Conservation (phyloP, 1,139 yeast species). For the Zygosaccharomyces sapae region DNA sequence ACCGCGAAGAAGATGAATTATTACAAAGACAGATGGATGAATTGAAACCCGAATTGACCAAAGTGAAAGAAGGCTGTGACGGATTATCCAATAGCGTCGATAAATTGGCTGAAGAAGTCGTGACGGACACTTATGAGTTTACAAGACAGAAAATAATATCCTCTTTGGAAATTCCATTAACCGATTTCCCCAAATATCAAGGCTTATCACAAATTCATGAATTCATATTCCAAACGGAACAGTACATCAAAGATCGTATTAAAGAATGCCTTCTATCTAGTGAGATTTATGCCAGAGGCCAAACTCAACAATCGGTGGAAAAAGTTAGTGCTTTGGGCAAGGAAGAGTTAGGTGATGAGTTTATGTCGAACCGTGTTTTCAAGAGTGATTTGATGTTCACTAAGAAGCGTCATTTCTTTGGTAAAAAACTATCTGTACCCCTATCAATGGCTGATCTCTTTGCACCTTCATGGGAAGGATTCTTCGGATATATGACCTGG, state of each 20-base stretch:
- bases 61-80: constrained; percentile 49
- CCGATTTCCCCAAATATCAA: constrained; percentile 52
- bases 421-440: constrained; percentile 55
- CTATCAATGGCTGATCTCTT: constrained; percentile 67
- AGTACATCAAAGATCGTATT: constrained; percentile 60
- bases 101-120: constrained; percentile 55
- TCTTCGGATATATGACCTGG: constrained; percentile 37
- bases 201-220: constrained; percentile 66
- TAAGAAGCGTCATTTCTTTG: constrained; percentile 59
- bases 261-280: constrained; percentile 58
- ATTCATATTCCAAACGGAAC: constrained; percentile 68
- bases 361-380: constrained; percentile 61
- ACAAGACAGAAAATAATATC: constrained; percentile 52
- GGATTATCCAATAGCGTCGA: constrained; percentile 59
- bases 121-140: constrained; percentile 55
- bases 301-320: constrained; percentile 57
- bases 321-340: constrained; percentile 64
- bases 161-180: constrained; percentile 59
- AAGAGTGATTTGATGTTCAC: constrained; percentile 81
- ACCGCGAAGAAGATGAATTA: constrained; percentile 45
- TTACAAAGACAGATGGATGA: constrained; percentile 48
- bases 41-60: constrained; percentile 63
- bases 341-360: constrained; percentile 53
- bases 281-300: constrained; percentile 62
- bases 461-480: constrained; percentile 66